Base-by-base conservation (phyloP, 2,329 filamentous ascomycete species). In the Westerdykella aurantiaca region DNA sequence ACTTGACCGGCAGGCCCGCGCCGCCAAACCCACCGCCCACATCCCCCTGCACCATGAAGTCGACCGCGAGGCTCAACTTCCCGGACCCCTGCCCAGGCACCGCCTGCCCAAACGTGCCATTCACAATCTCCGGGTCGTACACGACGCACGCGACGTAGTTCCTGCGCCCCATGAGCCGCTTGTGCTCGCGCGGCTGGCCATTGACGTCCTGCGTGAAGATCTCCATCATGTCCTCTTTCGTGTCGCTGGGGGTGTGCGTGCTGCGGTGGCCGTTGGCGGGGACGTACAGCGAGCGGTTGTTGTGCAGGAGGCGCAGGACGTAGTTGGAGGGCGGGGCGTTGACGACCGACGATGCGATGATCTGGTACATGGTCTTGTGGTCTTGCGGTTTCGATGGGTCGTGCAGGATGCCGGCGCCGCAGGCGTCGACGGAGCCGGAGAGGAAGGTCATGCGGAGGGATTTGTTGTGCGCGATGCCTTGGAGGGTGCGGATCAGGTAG, bases 151-250 rank as follows among this genome's bases (percentile, higher is more conserved):
- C 88, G 11, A 91, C 83, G 61, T 97, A 98, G 63, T 96, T 97
- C 46, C 93, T 77, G 34, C 91, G 77, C 1, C 85, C 88, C 89
- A 98, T 98, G 41, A 98, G 78, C 61, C 91, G 86, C 72, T 90
- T 90, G 61, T 90, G 76, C 67, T 96, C 91, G 38, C 90, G 78
- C 0, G 82, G 75, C 31, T 81, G 75, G n/a, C 93, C 91, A 42
- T 84, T 88, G 13, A 93, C 88, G 57, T 98, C 93, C 6, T 85
- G 87, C 59, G 93, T 88, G 78, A 98, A 98, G 54, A 98, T 94
- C 73, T 98, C 93, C 86, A 98, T 95, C 93, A 98, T 98, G 70
- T 98, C 93, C 68, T 98, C 93, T 69, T 98, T 97, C 38, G 93
- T 98, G 66, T 98, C 93, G 1, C 83, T 85, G 1, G 85, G 83